Conservation (phyloP, 2,329 filamentous ascomycete genomes). For the Colletotrichum australisinense region DNA sequence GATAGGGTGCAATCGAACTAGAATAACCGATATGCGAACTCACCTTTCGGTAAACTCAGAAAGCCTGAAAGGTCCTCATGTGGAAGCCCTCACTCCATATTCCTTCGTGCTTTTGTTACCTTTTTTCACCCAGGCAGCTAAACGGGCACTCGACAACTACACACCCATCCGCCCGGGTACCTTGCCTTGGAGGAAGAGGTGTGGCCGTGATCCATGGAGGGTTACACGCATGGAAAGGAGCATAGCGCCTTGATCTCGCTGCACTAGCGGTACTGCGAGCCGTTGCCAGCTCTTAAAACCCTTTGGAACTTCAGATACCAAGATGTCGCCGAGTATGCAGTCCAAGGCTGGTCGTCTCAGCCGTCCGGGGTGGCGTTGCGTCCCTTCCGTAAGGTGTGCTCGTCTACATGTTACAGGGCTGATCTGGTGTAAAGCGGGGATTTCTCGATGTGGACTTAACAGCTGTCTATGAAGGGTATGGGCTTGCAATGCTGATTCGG, state of each 20-base stretch:
- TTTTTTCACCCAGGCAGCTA: too few species aligned
- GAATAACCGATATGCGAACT: neutral
- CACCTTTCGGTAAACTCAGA: neutral
- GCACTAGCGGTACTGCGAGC: neutral
- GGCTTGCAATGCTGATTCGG: too few species aligned
- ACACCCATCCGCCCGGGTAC: neutral
- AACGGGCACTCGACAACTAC: neutral
- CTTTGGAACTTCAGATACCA: too few species aligned
- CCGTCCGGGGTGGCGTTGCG: slow-evolving; percentile 1
- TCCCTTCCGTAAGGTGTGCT: neutral
- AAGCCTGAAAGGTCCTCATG: neutral
- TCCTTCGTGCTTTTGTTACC: neutral
- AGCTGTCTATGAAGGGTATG: too few species aligned
- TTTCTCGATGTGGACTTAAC: too few species aligned
- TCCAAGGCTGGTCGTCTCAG: neutral
- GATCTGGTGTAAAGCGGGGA: neutral
- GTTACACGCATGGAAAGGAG: neutral
- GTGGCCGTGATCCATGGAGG: neutral
- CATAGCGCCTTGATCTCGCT: neutral
- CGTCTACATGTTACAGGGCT: neutral
- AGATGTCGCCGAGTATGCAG: neutral
- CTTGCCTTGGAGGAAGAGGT: neutral
- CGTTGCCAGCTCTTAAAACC: neutral
- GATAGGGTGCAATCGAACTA: too few species aligned
- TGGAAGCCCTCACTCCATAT: neutral